Evolutionary conservation across 108 stramenopile genomes (phyloP).

Genomic region (Licmophora abbreviata): DNA sequence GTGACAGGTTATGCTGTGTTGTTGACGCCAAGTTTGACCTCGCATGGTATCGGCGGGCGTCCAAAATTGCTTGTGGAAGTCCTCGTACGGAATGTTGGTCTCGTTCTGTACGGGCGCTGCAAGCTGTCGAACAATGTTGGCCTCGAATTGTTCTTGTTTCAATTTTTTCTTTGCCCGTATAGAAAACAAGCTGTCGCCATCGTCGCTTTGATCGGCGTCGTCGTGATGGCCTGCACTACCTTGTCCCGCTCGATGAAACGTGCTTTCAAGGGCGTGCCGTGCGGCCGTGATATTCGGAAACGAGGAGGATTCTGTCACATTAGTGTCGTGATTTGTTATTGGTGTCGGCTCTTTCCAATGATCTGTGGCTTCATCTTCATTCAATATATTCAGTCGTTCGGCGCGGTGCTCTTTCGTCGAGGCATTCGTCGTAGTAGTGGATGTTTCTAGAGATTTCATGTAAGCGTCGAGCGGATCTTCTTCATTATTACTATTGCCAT

Average conservation of each 20-base stretch:
- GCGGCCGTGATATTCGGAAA: background rate
- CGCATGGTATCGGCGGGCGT: conserved; percentile 6
- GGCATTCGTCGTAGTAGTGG: background rate
- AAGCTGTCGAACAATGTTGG: background rate
- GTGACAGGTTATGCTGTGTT: conserved; percentile 45
- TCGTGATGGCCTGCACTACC: conserved; percentile 4
- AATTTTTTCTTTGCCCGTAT: no score
- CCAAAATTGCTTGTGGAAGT: conserved; percentile 18
- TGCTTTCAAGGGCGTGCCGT: background rate
- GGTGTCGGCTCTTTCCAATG: conserved; percentile 37
- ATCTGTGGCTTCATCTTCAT: conserved; percentile 76
- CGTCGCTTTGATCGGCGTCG: background rate
- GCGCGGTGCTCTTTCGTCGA: background rate
- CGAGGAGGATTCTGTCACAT: background rate
- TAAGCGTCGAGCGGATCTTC: conserved; percentile 81
- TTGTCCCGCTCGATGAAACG: background rate
- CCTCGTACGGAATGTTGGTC: conserved; percentile 13
- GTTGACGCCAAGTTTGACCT: conserved; percentile 40
- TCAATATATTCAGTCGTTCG: conserved; percentile 61
- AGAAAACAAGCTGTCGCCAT: background rate
- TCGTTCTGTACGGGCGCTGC: conserved; percentile 14
- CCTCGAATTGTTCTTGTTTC: conserved; percentile 8
- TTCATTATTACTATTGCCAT: conserved; percentile 29
- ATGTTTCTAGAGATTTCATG: conserved; percentile 52
- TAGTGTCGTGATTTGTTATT: background rate